Conservation (phyloP, 2,329 filamentous ascomycete species). For the Capronia epimyces region DNA sequence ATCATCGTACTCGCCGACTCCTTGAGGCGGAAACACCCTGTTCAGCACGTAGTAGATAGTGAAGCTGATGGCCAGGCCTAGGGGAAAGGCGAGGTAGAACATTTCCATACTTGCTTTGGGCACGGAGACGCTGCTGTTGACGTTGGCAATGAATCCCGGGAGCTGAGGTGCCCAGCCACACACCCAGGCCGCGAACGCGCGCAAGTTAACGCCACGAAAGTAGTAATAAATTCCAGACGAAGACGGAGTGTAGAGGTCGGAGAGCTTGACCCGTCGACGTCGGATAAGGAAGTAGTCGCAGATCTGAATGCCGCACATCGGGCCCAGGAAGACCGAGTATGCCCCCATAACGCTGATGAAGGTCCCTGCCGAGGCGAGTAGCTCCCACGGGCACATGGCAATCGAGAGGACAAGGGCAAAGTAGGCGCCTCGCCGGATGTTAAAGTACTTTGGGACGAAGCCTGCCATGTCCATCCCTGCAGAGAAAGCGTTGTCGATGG, state of each 20-base stretch:
- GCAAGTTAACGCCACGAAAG: conserved; percentile 42
- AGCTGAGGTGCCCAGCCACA: conserved; percentile 32
- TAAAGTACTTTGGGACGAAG: conserved; percentile 50
- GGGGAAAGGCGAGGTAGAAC: conserved; percentile 39
- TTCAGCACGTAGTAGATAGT: conserved; percentile 33
- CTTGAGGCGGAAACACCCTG: conserved; percentile 21
- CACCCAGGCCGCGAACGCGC: conserved; percentile 37
- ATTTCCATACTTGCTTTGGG: conserved; percentile 34
- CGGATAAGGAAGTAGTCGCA: conserved; percentile 36
- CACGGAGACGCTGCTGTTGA: conserved; percentile 24
- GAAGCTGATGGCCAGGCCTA: conserved; percentile 38
- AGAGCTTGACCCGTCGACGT: conserved; percentile 37
- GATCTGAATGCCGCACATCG: conserved; percentile 34
- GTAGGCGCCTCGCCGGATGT: conserved; percentile 51
- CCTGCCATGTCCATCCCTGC: conserved; percentile 53
- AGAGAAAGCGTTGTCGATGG: conserved; percentile 46
- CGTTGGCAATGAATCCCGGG: conserved; percentile 30
- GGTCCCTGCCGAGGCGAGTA: conserved; percentile 43
- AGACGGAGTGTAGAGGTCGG: conserved; percentile 39
- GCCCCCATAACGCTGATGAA: conserved; percentile 45
- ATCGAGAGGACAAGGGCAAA: conserved; percentile 44
- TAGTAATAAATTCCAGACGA: conserved; percentile 41
- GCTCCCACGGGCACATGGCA: conserved; percentile 48
- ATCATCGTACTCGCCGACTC: conserved; percentile 22
- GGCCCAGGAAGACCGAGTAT: conserved; percentile 45